These are phyloP conservation scores for Petrea volubilis DNA, from an alignment of 257 asterid genomes.

Conservation along the genomic window DNA sequence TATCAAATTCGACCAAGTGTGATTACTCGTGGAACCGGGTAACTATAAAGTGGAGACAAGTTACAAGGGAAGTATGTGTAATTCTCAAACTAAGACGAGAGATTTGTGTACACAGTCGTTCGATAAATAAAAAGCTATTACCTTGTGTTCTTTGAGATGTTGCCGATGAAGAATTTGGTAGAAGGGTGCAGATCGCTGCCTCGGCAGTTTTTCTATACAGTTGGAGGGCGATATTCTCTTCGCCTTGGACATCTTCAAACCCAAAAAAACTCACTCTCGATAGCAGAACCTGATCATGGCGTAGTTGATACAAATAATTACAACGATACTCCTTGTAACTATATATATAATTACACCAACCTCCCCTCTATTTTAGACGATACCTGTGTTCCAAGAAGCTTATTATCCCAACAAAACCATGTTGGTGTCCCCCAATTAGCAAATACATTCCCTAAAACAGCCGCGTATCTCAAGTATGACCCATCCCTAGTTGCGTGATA, in stretches of 20 bases:
- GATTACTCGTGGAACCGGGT: background rate
- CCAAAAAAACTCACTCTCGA: slow-evolving; percentile 60
- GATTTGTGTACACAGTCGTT: no score
- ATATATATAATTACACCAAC: no score
- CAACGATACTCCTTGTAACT: no score
- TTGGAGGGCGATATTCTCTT: slow-evolving; percentile 54
- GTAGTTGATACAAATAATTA: no score
- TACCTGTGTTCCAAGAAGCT: slow-evolving; percentile 67
- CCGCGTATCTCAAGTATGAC: slow-evolving; percentile 39
- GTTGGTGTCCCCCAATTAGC: slow-evolving; percentile 54
- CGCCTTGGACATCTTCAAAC: slow-evolving; percentile 34
- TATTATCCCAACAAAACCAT: slow-evolving; percentile 73
- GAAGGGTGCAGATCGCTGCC: slow-evolving; percentile 53
- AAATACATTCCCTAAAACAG: slow-evolving; percentile 37
- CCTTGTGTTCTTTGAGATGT: slow-evolving; percentile 52
- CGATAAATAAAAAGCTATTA: background rate
- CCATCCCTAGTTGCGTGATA: slow-evolving; percentile 56
- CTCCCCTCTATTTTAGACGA: background rate
- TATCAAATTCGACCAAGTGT: background rate
- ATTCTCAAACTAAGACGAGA: no score
- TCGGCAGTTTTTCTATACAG: slow-evolving; percentile 59
- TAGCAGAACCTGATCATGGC: slow-evolving; percentile 45
- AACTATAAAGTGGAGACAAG: no score
- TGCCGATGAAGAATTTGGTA: slow-evolving; percentile 51
- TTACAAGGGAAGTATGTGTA: no score